A percentile compares a stretch with the other conserved stretches of the same genome.
These are phyloP conservation scores for Rubia occidens DNA, from an alignment of 305 asterid species.

Conservation along the genomic window DNA sequence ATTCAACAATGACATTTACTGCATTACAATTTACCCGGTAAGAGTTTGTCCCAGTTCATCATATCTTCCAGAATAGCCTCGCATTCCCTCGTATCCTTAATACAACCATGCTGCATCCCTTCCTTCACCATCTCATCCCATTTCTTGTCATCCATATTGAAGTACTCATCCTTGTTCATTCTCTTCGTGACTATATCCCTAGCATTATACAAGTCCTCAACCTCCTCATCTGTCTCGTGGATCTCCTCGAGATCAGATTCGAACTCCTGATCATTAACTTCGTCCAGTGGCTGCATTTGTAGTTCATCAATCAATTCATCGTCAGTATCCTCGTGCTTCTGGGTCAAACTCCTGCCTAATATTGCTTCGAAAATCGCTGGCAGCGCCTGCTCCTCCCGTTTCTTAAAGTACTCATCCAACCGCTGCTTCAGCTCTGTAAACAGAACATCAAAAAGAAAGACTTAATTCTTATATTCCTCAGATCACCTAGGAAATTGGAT, in stretches of 20 bases:
- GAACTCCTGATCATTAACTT: constrained; percentile 42
- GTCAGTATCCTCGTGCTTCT: constrained; percentile 56
- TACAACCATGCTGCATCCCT: constrained; percentile 49
- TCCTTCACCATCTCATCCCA: constrained; percentile 79
- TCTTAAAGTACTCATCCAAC: constrained; percentile 47
- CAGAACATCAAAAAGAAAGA: constrained; percentile 5
- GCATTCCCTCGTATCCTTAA: constrained; percentile 61
- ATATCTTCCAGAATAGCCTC: constrained; percentile 77
- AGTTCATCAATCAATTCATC: constrained; percentile 57
- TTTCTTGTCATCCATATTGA: constrained; percentile 57
- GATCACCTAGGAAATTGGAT: background rate
- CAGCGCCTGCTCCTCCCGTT: constrained; percentile 51
- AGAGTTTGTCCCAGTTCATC: constrained; percentile 73
- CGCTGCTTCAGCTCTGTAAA: constrained; percentile 49
- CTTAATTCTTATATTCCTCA: background rate
- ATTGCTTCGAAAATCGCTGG: constrained; percentile 45
- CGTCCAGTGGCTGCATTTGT: constrained; percentile 35
- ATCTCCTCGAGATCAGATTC: constrained; percentile 57
- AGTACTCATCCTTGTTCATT: constrained; percentile 45
- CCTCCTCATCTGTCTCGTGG: constrained; percentile 55
- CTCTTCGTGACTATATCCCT: constrained; percentile 35
- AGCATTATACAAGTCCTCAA: constrained; percentile 59
- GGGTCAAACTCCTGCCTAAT: constrained; percentile 38
- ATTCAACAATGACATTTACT: background rate
- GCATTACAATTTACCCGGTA: constrained; percentile 48